These are phyloP conservation scores for Aureobasidium namibiae DNA, from an alignment of 2,329 filamentous ascomycete species.

Conservation along the genomic window DNA sequence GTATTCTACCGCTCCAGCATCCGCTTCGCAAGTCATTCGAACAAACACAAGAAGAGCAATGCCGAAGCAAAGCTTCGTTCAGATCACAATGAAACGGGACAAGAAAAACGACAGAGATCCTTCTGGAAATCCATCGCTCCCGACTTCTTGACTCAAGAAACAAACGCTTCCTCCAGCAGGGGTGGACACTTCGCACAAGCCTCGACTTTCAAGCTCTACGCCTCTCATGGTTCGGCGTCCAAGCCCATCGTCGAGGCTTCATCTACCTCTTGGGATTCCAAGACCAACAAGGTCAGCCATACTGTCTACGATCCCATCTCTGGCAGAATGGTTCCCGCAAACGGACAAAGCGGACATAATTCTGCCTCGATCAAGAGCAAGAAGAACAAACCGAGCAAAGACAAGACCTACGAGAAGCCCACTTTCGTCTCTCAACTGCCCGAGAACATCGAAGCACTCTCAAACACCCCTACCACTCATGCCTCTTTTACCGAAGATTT, in stretches of 20 bases:
- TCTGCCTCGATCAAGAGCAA: neutral
- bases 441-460: neutral
- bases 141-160: neutral
- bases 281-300: slow-evolving; percentile 20
- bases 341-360: slow-evolving; percentile 14
- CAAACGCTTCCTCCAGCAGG: neutral
- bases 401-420: neutral
- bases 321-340: slow-evolving; percentile 27
- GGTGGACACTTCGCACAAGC: neutral
- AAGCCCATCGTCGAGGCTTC: slow-evolving; percentile 12
- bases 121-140: slow-evolving; percentile 23
- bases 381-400: neutral
- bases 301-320: slow-evolving; percentile 31
- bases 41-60: neutral
- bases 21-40: slow-evolving; percentile 2
- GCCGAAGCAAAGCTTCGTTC: slow-evolving; percentile 12
- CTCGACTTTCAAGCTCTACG: slow-evolving; percentile 12
- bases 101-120: slow-evolving; percentile 31
- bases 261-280: slow-evolving; percentile 25
- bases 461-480: neutral
- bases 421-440: neutral
- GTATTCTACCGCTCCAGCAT: neutral
- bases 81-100: slow-evolving; percentile 35
- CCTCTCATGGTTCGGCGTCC: slow-evolving; percentile 11
- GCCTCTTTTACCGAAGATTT: neutral